Conservation (phyloP, 2,329 filamentous ascomycete genomes). For the Claviceps humidiphila region DNA sequence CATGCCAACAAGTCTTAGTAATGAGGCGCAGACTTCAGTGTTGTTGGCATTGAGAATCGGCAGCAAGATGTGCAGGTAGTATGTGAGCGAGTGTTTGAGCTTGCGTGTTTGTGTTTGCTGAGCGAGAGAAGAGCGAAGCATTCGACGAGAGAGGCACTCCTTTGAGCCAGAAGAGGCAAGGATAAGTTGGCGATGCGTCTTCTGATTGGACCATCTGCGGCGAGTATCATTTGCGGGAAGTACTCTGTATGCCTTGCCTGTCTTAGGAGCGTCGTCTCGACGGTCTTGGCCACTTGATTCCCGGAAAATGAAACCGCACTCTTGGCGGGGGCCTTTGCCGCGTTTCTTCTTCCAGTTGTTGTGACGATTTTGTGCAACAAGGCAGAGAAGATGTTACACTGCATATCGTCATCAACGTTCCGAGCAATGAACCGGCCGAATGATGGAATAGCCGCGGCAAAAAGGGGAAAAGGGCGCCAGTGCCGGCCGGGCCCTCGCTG, state of each 20-base stretch:
- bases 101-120: background rate
- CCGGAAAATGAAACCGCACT: too few species aligned
- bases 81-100: background rate
- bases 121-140: background rate
- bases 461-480: background rate
- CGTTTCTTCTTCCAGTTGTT: background rate
- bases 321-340: background rate
- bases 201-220: background rate
- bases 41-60: background rate
- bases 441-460: background rate
- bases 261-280: background rate
- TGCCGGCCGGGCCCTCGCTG: background rate
- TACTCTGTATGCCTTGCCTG: background rate
- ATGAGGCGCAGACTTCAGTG: background rate
- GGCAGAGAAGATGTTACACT: background rate
- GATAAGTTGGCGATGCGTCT: background rate
- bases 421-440: background rate
- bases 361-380: background rate
- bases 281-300: background rate
- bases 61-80: background rate
- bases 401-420: background rate
- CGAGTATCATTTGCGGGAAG: background rate
- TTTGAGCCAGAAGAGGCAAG: background rate
- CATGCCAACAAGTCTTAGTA: background rate
- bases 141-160: background rate